Conservation (phyloP, 2,329 filamentous ascomycete species). For the Calonectria hongkongensis region DNA sequence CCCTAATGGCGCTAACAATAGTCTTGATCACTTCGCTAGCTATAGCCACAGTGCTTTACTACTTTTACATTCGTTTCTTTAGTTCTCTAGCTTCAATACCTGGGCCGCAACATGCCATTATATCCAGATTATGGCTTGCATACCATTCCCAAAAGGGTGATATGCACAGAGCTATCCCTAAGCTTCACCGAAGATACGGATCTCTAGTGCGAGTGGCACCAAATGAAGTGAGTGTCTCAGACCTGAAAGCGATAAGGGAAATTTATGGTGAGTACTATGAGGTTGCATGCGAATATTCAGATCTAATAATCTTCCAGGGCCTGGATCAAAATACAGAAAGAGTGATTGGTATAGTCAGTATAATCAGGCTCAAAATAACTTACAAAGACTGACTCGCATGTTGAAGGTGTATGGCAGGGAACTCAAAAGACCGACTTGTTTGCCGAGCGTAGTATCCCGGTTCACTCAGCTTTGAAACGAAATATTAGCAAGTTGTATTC, state of each 20-base stretch:
- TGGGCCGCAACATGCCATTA: not conserved
- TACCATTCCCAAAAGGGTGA: not conserved
- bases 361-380: not conserved
- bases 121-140: not conserved
- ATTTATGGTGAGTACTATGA: not conserved
- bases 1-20: not conserved
- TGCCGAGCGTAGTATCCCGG: not conserved
- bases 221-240: not conserved
- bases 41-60: not conserved
- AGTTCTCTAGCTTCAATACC: not conserved
- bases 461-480: not conserved
- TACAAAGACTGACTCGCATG: not conserved
- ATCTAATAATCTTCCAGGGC: not conserved
- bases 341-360: not conserved
- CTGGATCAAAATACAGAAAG: not conserved
- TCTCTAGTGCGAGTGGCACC: not conserved
- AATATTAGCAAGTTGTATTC: not conserved
- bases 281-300: not conserved
- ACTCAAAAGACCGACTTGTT: not conserved
- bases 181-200: not conserved
- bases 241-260: not conserved
- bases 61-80: not conserved
- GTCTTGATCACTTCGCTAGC: not conserved
- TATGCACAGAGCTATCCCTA: not conserved
- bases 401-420: not conserved